Evolutionary conservation across 148 eudicot species (phyloP).

Genomic region (Simmondsia chinensis): DNA sequence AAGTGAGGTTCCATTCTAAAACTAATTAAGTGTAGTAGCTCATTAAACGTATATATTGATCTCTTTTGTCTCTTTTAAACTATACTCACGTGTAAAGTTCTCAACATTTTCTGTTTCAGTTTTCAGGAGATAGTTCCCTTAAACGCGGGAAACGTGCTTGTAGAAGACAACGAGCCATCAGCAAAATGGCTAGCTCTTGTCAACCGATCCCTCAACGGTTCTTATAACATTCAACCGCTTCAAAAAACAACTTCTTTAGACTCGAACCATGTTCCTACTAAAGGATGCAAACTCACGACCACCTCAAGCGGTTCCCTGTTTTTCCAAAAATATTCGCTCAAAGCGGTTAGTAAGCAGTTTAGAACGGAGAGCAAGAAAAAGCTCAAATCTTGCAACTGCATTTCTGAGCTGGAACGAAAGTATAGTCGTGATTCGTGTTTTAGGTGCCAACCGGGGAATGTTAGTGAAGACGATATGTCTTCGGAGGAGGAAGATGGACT

Average conservation of each 20-base stretch:
- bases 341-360: slow-evolving; percentile 41
- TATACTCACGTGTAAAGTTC: not conserved
- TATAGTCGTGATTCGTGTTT: slow-evolving; percentile 43
- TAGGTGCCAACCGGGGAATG: slow-evolving; percentile 27
- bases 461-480: slow-evolving; percentile 26
- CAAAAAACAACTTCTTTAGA: slow-evolving; percentile 23
- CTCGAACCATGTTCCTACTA: slow-evolving; percentile 6
- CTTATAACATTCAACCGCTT: slow-evolving; percentile 7
- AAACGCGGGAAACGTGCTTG: slow-evolving; percentile 71
- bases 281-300: slow-evolving; percentile 10
- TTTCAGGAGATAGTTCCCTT: slow-evolving; percentile 76
- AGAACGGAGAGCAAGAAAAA: slow-evolving; percentile 38
- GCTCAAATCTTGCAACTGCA: slow-evolving; percentile 59
- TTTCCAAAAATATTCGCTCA: slow-evolving; percentile 48
- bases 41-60: too few relatives aligned
- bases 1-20: too few relatives aligned
- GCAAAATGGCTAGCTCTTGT: slow-evolving; percentile 60
- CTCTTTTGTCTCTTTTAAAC: too few relatives aligned
- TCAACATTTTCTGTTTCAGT: slow-evolving; percentile 13
- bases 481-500: slow-evolving; percentile 43
- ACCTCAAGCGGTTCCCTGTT: slow-evolving; percentile 24
- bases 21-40: too few relatives aligned
- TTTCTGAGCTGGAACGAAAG: slow-evolving; percentile 26
- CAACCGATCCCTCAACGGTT: slow-evolving; percentile 41
- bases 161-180: slow-evolving; percentile 65